Evolutionary conservation across 306 rosid species (phyloP), one percentile per base, ranked within the genome.

Genomic region (Senna tora): DNA sequence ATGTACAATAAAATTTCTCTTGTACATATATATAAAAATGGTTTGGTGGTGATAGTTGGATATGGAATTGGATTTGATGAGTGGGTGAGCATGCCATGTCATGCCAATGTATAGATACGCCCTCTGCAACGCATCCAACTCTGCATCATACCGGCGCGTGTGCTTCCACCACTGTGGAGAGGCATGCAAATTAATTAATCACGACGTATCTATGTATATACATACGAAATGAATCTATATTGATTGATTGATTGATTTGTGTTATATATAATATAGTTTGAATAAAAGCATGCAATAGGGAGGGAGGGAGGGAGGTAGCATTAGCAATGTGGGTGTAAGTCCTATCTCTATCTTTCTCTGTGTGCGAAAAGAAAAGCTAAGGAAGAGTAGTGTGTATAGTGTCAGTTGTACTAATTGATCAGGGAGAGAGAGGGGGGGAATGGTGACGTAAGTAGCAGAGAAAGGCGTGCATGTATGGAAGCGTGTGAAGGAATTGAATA

Each of bases 1-100:
- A 50, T 50, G 28, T 2, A 47, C 13, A 49, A 20, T 28, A 16
- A 45, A 17, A 42, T 1, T 42, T 42, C 47, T 42, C 47, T n/a
- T n/a, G n/a, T n/a, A 41, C 38, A 6, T 33, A 36, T 7, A 36
- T 36, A 4, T 36, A 36, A 2, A 10, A 6, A 41, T 71, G 75
- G 65, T 58, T 50, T 70, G 60, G 50, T 47, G 19, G 53, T 64
- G 53, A 41, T 49, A 9, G 4, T 12, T 42, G 6, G 6, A 62
- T 20, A 20, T 66, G 45, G 6, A 36, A 36, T 36, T 25, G 1
- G 30, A 25, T 25, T 25, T 25, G 30, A 85, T 73, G 72, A 76
- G 77, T 80, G 73, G 82, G 51, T 56, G 74, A 83, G 94, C 94
- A 92, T 92, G 97, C 89, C 97, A 87, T 87, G 83, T 85, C 92